Conservation (phyloP, 768 basidiomycete genomes). For the Leucosporidium creatinivorum region DNA sequence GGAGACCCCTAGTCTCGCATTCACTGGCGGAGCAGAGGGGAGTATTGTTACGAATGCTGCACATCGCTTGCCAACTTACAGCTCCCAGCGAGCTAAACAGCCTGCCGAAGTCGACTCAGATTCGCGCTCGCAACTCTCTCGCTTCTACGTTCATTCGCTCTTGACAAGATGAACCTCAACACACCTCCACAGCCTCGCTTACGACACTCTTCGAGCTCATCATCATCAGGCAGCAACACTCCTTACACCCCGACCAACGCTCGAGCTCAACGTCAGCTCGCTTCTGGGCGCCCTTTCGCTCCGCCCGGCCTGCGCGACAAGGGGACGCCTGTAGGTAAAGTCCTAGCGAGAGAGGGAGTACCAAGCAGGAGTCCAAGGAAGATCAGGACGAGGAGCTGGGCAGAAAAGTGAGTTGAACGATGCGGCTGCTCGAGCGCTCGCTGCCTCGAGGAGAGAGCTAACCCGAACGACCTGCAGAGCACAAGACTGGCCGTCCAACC, state of each 20-base stretch:
- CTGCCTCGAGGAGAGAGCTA: neutral
- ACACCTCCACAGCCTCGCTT: neutral
- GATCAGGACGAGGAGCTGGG: constrained; percentile 1
- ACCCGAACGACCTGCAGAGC: neutral
- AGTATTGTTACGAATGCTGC: too few species aligned
- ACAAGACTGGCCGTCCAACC: constrained; percentile 19
- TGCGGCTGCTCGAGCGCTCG: neutral
- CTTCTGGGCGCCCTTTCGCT: too few species aligned
- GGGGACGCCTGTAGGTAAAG: neutral
- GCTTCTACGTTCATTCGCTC: too few species aligned
- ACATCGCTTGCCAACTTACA: too few species aligned
- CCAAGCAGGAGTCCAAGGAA: neutral
- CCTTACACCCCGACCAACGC: too few species aligned
- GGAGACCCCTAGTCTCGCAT: too few species aligned
- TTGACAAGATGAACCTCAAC: neutral
- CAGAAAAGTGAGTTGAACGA: neutral
- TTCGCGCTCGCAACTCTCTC: too few species aligned
- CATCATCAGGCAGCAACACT: constrained; percentile 1
- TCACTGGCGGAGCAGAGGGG: too few species aligned
- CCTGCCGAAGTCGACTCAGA: too few species aligned
- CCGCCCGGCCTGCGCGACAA: neutral
- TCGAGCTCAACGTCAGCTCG: too few species aligned
- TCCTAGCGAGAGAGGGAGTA: neutral
- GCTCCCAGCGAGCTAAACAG: too few species aligned
- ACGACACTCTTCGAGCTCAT: neutral